Evolutionary conservation across 345 rosid genomes (phyloP).

Genomic region (Clarkia xantiana): DNA sequence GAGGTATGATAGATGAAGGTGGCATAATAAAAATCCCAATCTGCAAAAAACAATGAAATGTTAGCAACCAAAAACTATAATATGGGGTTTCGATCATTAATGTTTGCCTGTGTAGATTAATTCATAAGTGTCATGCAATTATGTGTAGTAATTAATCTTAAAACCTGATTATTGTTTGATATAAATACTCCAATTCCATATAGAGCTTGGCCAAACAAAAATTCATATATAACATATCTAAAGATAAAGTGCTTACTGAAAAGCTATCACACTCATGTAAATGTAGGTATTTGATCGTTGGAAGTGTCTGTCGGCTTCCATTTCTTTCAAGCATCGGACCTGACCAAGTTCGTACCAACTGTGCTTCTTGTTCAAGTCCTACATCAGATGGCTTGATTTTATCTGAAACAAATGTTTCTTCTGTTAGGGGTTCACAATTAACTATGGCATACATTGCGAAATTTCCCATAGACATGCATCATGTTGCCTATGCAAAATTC

Average conservation of each 20-base stretch:
- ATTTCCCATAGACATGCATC: no score
- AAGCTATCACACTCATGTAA: constrained; percentile 86
- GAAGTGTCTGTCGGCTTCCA: constrained; percentile 49
- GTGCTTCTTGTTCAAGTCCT: constrained; percentile 92
- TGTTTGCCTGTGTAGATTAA: no score
- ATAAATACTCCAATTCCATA: not conserved
- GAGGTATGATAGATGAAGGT: constrained; percentile 22
- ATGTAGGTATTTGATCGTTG: constrained; percentile 72
- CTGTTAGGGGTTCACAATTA: no score
- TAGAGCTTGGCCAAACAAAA: no score
- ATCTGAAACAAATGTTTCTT: constrained; percentile 34
- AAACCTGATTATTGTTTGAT: not conserved
- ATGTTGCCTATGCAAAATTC: no score
- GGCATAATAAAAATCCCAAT: constrained; percentile 34
- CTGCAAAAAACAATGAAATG: constrained; percentile 15
- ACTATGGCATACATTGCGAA: no score
- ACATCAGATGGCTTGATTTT: constrained; percentile 93
- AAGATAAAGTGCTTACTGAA: constrained; percentile 48
- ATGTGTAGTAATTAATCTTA: not conserved
- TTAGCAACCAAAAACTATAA: not conserved
- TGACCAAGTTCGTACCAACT: constrained; percentile 52
- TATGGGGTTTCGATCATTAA: no score
- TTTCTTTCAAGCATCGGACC: constrained; percentile 41
- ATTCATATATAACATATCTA: not conserved
- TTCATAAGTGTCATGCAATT: not conserved